Base-by-base conservation (phyloP, 306 rosid genomes). In the Lupinus albus region DNA sequence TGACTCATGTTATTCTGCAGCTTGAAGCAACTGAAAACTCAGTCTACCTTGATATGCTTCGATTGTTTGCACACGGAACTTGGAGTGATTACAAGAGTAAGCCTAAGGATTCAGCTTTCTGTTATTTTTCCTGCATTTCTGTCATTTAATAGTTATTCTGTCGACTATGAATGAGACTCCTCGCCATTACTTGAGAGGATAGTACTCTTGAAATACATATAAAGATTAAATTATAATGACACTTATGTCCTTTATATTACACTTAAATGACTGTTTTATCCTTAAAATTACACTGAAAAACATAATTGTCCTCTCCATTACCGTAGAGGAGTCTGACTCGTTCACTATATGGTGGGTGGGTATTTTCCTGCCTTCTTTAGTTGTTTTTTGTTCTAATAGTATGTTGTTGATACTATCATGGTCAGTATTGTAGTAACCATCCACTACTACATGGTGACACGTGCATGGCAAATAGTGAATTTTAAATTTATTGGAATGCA, bases 31-130 rank as follows among this genome's bases (percentile, higher is more conserved):
- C 87, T 8, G 88, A 83, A 42, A 74, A 77, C 64, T 72, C 95
- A 51, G 85, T 67, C 8, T 72, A 90, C 79, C 87, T 89, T 65
- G 87, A 93, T 28, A 17, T 88, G 79, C 92, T 93, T 73, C 87
- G 85, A 52, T 77, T 93, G 81, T 90, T 88, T 83, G 91, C 97
- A 11, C 87, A 90, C 60, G 99, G 97, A 70, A 89, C 89, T 35
- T 93, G 96, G 96, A 89, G 84, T 70, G 99, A 93, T 78, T 93
- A 86, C 76, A 93, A 82, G 86, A 74, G 99, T 93, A 83, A 83
- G 91, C 38, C 54, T 7, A 44, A 13, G 44, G 55, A 58, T 63
- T 53, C 32, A 35, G 15, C 2, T 56, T 65, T 67, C 35, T 35
- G 7, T 20, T 55, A 33, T 2, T 10, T 15, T 49, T 1, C 11